phyloP scores from a whole-genome alignment of 2,329 filamentous ascomycete genomes.

The Penicillium sp. region DNA sequence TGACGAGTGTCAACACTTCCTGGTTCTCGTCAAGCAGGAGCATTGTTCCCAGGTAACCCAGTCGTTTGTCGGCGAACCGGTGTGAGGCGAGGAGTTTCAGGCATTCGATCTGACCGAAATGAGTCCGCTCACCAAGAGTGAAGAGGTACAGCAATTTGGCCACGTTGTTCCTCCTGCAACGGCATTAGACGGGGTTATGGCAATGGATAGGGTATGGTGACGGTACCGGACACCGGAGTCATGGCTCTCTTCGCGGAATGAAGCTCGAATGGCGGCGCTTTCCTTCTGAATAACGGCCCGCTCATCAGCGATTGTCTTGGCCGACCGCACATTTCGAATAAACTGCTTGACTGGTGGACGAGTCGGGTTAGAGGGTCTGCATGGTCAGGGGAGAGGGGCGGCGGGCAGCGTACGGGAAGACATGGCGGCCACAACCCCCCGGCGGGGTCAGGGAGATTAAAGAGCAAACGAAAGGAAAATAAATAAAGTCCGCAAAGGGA shows the following conservation, averaged over 20 bases:
- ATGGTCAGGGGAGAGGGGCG: constrained; percentile 24
- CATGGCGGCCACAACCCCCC: constrained; percentile 53
- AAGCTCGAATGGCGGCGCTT: constrained; percentile 93
- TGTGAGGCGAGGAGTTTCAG: constrained; percentile 94
- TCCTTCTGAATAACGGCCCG: constrained; percentile 98
- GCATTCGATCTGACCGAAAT: constrained; percentile 99
- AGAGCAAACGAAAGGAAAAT: constrained; percentile 10
- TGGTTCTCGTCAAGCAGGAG: constrained; percentile 95
- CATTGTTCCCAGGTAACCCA: constrained; percentile 95
- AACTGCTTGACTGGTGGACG: constrained; percentile 83
- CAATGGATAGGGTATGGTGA: constrained; percentile 5
- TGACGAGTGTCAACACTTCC: constrained; percentile 93
- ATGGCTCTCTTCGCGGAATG: constrained; percentile 93
- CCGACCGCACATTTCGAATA: constrained; percentile 96
- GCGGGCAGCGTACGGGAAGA: constrained; percentile 50
- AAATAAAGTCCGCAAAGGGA: constrained; percentile 8
- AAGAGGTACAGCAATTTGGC: constrained; percentile 98
- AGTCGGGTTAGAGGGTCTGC: constrained; percentile 11
- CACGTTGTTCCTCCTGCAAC: constrained; percentile 87
- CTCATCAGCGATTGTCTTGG: constrained; percentile 98
- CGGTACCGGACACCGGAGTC: constrained; percentile 78
- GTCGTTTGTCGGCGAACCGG: constrained; percentile 92
- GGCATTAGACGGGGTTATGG: constrained; percentile 21
- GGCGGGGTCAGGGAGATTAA: constrained; percentile 27
- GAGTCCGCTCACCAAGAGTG: constrained; percentile 91